Evolutionary conservation across 2,329 filamentous ascomycete species (phyloP).

Genomic region (Zopfia rhizophila): DNA sequence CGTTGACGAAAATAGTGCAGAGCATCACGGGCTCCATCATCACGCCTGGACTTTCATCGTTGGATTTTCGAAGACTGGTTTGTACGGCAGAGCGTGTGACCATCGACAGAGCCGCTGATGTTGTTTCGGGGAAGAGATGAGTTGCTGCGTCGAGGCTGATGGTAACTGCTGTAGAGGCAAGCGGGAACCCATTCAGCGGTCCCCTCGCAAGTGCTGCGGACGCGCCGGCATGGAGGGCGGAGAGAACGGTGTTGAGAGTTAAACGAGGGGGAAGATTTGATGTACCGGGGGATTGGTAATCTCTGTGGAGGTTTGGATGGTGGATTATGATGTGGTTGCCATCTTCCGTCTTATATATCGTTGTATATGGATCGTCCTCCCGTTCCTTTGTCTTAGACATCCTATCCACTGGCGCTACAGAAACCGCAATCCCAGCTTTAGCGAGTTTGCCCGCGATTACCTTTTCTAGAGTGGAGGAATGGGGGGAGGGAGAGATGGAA

Average conservation of each 20-base stretch:
- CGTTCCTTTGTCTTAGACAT: constrained; percentile 34
- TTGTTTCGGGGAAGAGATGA: constrained; percentile 75
- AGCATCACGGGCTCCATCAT: constrained; percentile 96
- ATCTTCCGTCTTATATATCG: constrained; percentile 58
- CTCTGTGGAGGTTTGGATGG: constrained; percentile 60
- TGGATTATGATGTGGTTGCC: constrained; percentile 75
- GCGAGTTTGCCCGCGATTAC: constrained; percentile 82
- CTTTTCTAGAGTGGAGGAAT: constrained; percentile 76
- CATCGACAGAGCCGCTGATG: constrained; percentile 73
- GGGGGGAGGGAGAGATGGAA: constrained; percentile 64
- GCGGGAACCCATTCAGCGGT: constrained; percentile 79
- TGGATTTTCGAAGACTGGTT: constrained; percentile 72
- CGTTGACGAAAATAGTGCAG: constrained; percentile 85
- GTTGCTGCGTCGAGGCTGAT: constrained; percentile 73
- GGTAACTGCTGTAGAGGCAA: constrained; percentile 78
- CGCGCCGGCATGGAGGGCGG: constrained; percentile 78
- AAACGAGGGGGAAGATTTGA: constrained; percentile 64
- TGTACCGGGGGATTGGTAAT: constrained; percentile 51
- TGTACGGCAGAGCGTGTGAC: constrained; percentile 72
- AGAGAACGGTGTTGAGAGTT: constrained; percentile 59
- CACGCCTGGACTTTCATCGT: constrained; percentile 65
- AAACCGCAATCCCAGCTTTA: constrained; percentile 78
- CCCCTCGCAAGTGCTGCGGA: constrained; percentile 86
- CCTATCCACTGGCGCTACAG: constrained; percentile 68
- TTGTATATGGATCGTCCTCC: constrained; percentile 37